These are phyloP conservation scores for Citrullus amarus DNA, from an alignment of 306 rosid species.

Conservation along the genomic window DNA sequence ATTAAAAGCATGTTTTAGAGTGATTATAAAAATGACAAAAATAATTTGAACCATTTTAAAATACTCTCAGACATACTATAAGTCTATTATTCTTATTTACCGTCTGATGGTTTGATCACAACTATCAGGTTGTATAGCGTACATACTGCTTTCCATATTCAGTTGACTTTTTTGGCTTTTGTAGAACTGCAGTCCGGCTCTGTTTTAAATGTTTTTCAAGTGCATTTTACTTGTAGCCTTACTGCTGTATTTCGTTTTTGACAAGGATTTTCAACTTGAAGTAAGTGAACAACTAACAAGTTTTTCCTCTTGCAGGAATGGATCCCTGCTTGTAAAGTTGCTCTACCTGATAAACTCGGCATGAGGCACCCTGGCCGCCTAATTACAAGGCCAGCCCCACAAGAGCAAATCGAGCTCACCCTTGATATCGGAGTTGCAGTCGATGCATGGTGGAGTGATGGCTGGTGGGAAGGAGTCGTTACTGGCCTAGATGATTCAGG, in stretches of 20 bases:
- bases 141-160: background rate
- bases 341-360: constrained; percentile 79
- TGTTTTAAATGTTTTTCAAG: background rate
- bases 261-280: constrained; percentile 1
- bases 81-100: background rate
- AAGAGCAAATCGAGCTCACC: constrained; percentile 33
- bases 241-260: background rate
- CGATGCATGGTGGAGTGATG: constrained; percentile 99
- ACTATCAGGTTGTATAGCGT: background rate
- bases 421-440: constrained; percentile 60
- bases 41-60: too few relatives aligned
- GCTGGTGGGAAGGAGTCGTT: constrained; percentile 99
- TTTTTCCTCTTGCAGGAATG: constrained; percentile 57
- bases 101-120: background rate
- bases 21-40: too few relatives aligned
- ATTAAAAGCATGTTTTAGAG: too few relatives aligned
- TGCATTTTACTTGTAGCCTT: background rate
- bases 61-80: too few relatives aligned
- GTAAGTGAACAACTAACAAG: background rate
- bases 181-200: background rate
- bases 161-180: too few relatives aligned
- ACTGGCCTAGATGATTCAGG: constrained; percentile 33
- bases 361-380: constrained; percentile 69
- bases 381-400: constrained; percentile 55
- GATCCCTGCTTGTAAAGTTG: constrained; percentile 68